Percentiles rank a stretch among this genome's conserved stretches.
phyloP scores from a whole-genome alignment of 192 early-diverging fungal genomes.

The Polychytrium aggregatum region DNA sequence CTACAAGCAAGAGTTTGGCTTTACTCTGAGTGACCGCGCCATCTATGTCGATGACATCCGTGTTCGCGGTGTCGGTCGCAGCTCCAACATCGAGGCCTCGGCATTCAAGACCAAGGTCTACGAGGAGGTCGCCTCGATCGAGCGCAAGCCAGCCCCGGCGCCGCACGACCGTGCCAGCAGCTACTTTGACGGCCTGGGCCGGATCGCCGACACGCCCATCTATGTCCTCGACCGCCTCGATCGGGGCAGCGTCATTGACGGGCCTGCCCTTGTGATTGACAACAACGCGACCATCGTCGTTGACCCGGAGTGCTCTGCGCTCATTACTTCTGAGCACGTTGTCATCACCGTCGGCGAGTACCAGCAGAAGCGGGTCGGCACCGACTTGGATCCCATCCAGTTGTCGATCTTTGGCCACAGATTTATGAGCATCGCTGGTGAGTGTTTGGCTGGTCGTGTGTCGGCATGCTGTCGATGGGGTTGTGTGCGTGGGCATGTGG shows the following conservation, averaged over 20 bases:
- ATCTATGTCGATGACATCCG: constrained; percentile 88
- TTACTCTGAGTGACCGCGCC: constrained; percentile 66
- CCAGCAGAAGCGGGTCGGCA: not conserved
- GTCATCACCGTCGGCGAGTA: constrained; percentile 12
- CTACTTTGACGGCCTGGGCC: constrained; percentile 65
- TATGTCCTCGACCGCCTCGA: constrained; percentile 51
- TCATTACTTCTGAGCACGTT: constrained; percentile 55
- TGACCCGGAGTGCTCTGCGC: constrained; percentile 64
- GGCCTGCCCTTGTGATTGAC: constrained; percentile 88
- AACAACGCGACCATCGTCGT: constrained; percentile 78
- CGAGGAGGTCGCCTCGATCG: constrained; percentile 32
- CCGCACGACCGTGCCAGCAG: constrained; percentile 1
- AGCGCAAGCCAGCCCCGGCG: too few relatives aligned
- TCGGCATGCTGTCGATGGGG: not conserved
- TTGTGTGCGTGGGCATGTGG: too few relatives aligned
- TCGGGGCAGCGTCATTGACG: constrained; percentile 57
- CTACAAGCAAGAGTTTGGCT: constrained; percentile 93
- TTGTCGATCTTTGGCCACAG: constrained; percentile 88
- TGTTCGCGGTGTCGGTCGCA: constrained; percentile 68
- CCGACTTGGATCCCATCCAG: constrained; percentile 74
- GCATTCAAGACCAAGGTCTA: constrained; percentile 23
- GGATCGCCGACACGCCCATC: constrained; percentile 56
- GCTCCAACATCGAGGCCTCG: constrained; percentile 5
- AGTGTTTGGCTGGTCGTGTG: too few relatives aligned
- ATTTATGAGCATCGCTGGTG: constrained; percentile 87